These are phyloP conservation scores for Pseudocercospora cruenta DNA, from an alignment of 2,329 filamentous ascomycete genomes.

Conservation along the genomic window DNA sequence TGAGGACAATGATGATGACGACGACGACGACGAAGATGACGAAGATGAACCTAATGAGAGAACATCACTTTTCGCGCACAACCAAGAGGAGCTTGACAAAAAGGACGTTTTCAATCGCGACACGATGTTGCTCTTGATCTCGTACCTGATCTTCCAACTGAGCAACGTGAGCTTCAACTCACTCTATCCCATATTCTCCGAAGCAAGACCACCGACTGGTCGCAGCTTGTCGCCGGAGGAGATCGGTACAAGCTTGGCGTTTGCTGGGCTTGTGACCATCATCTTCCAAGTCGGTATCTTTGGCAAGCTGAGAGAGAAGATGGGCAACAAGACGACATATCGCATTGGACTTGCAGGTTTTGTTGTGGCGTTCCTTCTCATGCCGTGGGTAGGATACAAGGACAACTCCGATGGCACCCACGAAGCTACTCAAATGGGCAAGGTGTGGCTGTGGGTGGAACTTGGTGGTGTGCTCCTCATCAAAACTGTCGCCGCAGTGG, in stretches of 20 bases:
- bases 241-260: conserved; percentile 82
- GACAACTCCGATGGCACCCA: conserved; percentile 52
- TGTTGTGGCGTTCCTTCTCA: conserved; percentile 78
- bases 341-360: conserved; percentile 77
- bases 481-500: conserved; percentile 88
- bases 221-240: conserved; percentile 74
- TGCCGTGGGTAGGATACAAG: conserved; percentile 86
- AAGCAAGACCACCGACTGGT: conserved; percentile 74
- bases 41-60: conserved; percentile 46
- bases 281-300: conserved; percentile 88
- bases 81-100: conserved; percentile 53
- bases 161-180: conserved; percentile 95
- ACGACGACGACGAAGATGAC: conserved; percentile 30
- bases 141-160: conserved; percentile 91
- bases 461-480: conserved; percentile 79
- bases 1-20: conserved; percentile 29
- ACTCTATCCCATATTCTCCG: conserved; percentile 89
- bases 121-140: conserved; percentile 77
- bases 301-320: conserved; percentile 71
- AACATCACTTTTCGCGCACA: conserved; percentile 45
- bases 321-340: conserved; percentile 87
- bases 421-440: conserved; percentile 60
- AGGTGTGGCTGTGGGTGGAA: conserved; percentile 75
- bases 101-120: conserved; percentile 75
- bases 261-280: conserved; percentile 84